phyloP scores from a whole-genome alignment of 2,329 filamentous ascomycete species.

The Ampelomyces quisqualis region DNA sequence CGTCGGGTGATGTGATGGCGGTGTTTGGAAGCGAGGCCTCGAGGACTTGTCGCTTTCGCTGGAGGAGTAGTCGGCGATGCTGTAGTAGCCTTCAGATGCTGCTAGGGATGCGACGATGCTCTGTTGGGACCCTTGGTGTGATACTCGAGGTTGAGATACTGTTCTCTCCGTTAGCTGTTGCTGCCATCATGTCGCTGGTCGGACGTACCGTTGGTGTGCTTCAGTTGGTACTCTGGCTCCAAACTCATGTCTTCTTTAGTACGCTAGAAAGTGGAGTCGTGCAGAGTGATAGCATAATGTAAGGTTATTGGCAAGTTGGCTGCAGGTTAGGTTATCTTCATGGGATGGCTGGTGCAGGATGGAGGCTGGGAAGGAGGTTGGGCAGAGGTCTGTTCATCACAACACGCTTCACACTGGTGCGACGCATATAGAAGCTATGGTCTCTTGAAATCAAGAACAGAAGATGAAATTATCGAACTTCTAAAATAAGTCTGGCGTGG shows the following conservation, averaged over 20 bases:
- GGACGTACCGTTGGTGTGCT: constrained; percentile 45
- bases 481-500: not conserved
- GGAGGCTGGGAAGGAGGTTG: constrained; percentile 34
- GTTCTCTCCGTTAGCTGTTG: constrained; percentile 17
- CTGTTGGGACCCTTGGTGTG: constrained; percentile 47
- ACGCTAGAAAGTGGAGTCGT: constrained; percentile 33
- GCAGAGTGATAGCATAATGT: constrained; percentile 31
- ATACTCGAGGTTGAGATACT: constrained; percentile 46
- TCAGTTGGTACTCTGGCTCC: constrained; percentile 43
- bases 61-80: constrained; percentile 45
- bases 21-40: constrained; percentile 35
- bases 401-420: constrained; percentile 24
- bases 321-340: constrained; percentile 27
- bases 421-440: constrained; percentile 15
- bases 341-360: constrained; percentile 28
- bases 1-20: constrained; percentile 37
- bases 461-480: not conserved
- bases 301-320: constrained; percentile 10
- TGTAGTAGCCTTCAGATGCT: constrained; percentile 55
- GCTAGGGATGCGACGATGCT: constrained; percentile 52
- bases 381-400: constrained; percentile 27
- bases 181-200: constrained; percentile 2
- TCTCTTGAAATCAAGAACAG: not conserved
- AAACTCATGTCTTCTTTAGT: constrained; percentile 39
- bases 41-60: constrained; percentile 33